Percentiles rank a stretch among this genome's conserved stretches.
phyloP scores from a whole-genome alignment of 805 yeast species.

The Sugiyamaella chiloensis region DNA sequence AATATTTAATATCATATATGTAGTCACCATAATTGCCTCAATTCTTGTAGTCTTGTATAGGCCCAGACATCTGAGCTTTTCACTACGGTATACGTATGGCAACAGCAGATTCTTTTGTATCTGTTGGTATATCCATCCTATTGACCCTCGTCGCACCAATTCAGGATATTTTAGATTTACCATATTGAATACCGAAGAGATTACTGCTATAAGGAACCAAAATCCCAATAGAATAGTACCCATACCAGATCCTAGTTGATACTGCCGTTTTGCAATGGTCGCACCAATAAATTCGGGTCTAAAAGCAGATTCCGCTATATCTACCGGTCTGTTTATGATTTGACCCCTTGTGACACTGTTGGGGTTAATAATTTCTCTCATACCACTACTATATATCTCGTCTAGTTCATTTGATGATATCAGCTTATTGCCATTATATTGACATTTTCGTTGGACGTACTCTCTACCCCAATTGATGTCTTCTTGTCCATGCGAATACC shows the following conservation, averaged over 20 bases:
- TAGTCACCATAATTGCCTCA: constrained; percentile 38
- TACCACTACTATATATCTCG: constrained; percentile 33
- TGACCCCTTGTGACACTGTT: too few relatives aligned
- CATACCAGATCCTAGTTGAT: constrained; percentile 29
- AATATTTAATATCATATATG: constrained; percentile 34
- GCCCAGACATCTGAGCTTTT: too few relatives aligned
- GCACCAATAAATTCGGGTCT: constrained; percentile 25
- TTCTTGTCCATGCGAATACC: constrained; percentile 23
- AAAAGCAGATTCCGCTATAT: constrained; percentile 11
- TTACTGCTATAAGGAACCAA: constrained; percentile 30
- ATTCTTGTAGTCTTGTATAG: constrained; percentile 37
- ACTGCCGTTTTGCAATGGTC: constrained; percentile 28
- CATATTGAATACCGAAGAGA: constrained; percentile 15
- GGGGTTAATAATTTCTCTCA: constrained; percentile 24
- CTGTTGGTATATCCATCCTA: too few relatives aligned
- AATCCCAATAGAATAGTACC: constrained; percentile 32
- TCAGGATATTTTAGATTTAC: too few relatives aligned
- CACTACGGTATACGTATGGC: neutral
- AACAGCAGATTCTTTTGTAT: neutral
- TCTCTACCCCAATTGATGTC: constrained; percentile 27
- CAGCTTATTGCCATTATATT: constrained; percentile 28
- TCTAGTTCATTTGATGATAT: constrained; percentile 27
- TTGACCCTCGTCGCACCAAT: too few relatives aligned
- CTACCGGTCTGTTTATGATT: too few relatives aligned
- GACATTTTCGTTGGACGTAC: constrained; percentile 30